Evolutionary conservation across 2,329 filamentous ascomycete genomes (phyloP).

Genomic region (Aspergillus pseudonomiae): DNA sequence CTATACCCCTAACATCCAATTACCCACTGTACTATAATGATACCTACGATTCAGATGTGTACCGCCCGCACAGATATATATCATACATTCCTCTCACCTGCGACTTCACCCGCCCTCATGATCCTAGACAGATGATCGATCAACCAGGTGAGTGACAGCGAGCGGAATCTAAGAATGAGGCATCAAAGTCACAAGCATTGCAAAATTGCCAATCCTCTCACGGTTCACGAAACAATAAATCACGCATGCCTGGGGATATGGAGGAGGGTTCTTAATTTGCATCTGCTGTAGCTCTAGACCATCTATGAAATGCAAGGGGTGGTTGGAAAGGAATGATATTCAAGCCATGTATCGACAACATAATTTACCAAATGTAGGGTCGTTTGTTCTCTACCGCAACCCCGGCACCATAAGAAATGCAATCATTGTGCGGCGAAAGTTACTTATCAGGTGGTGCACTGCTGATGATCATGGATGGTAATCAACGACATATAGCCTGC

Average conservation of each 20-base stretch:
- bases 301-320: neutral
- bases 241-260: neutral
- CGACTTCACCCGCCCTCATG: neutral
- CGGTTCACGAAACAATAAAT: neutral
- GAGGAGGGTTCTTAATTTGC: neutral
- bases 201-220: neutral
- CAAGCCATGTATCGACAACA: neutral
- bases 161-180: neutral
- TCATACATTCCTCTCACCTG: neutral
- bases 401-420: neutral
- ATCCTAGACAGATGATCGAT: neutral
- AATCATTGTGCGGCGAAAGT: neutral
- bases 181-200: neutral
- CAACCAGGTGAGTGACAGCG: neutral
- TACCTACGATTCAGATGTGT: neutral
- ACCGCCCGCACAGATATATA: neutral
- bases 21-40: neutral
- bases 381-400: neutral
- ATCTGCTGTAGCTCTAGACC: neutral
- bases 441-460: neutral
- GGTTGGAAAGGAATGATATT: neutral
- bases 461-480: neutral
- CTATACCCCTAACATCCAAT: neutral
- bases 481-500: neutral
- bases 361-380: neutral